Base-by-base conservation (phyloP, 176 grass and related monocot genomes). In the Juncus inflexus region DNA sequence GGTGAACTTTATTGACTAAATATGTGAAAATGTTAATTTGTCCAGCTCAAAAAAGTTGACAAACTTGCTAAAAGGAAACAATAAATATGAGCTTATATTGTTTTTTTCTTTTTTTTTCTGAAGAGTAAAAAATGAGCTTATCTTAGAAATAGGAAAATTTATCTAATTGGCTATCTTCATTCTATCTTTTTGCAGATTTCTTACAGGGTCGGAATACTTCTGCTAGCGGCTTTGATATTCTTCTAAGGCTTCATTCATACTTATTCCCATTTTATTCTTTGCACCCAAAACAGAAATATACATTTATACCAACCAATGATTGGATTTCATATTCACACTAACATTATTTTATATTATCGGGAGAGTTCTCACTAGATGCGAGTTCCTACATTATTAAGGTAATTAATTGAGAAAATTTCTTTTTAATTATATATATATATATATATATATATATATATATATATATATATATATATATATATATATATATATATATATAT, bases 201-300 rank as follows among this genome's bases (percentile, higher is more conserved):
- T 71, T 83, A 74, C 70, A 4, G 3, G 76, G 12, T 40, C 62
- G 77, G 79, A 74, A 84, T 83, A 52, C 76, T 83, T 83, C 66
- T 65, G 67, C 79, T 86, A 49, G 72, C 83, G 83, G 80, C 76
- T 40, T 67, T 76, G 65, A 86, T 90, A 80, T 77, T 75, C 66
- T 66, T 79, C 70, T 66, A 65, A 80, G 67, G 58, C 79, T 83
- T 90, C 87, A 63, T 65, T 37, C 63, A 66, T 79, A 77, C 76
- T 79, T 69, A 80, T 80, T 66, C 67, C 28, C 67, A 52, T 55
- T 43, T 71, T 55, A 71, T 71, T 58, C 53, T 45, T 57, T 58
- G 67, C 54, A 59, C 67, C 42, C n/a, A 58, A 47, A 19, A 58
- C 42, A 71, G 37, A 71, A 15, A 40, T 55, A 43, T 54, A 52